These are phyloP conservation scores for Vitellaria paradoxa DNA, from an alignment of 179 eudicot genomes.

Conservation along the genomic window DNA sequence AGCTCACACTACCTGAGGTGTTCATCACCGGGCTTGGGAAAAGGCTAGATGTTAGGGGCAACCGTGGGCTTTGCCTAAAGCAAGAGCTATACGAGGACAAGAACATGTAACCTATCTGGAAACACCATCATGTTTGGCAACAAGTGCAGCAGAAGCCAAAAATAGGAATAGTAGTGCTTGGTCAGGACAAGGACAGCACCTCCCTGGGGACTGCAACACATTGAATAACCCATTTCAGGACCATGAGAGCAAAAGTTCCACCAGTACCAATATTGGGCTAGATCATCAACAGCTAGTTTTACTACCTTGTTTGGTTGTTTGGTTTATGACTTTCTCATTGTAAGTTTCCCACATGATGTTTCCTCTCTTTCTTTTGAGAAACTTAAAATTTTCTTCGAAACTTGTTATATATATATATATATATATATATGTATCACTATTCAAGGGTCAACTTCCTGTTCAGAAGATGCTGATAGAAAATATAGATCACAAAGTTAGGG, in stretches of 20 bases:
- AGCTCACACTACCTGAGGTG: constrained; percentile 26
- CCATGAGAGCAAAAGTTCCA: constrained; percentile 16
- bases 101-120: constrained; percentile 12
- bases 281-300: constrained; percentile 12
- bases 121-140: constrained; percentile 26
- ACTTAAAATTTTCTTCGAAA: too few relatives aligned
- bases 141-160: not conserved
- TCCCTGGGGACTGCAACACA: not conserved
- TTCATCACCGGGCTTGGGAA: constrained; percentile 37
- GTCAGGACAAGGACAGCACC: not conserved
- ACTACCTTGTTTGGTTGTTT: constrained; percentile 5
- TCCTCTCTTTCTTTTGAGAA: too few relatives aligned
- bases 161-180: not conserved
- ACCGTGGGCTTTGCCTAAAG: constrained; percentile 32
- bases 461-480: too few relatives aligned
- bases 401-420: too few relatives aligned
- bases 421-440: too few relatives aligned
- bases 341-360: not conserved
- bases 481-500: too few relatives aligned
- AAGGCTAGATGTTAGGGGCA: constrained; percentile 42
- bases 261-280: not conserved
- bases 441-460: too few relatives aligned
- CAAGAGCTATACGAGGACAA: constrained; percentile 13
- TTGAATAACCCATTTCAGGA: constrained; percentile 19
- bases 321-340: constrained; percentile 3